phyloP scores from a whole-genome alignment of 1,139 yeast genomes.

The Protomyces inouyei region DNA sequence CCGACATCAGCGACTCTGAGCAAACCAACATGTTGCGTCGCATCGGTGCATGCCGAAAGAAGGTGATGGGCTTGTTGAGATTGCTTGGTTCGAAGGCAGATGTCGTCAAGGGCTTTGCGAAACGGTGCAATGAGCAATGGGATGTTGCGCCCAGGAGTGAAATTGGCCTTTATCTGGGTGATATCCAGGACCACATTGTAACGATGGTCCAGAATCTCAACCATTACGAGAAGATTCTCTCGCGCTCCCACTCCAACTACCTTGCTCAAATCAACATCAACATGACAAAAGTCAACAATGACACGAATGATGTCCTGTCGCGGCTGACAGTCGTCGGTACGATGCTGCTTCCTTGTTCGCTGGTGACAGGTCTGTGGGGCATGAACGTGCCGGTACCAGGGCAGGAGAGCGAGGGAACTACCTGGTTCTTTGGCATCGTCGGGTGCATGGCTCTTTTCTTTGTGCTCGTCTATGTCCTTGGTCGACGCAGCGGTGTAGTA shows the following conservation, averaged over 20 bases:
- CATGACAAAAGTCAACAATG: conserved; percentile 95
- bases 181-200: conserved; percentile 68
- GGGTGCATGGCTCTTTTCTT: conserved; percentile 25
- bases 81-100: conserved; percentile 89
- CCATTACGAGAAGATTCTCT: conserved; percentile 87
- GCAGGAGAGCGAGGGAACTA: conserved; percentile 61
- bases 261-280: conserved; percentile 95
- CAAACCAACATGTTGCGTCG: conserved; percentile 76
- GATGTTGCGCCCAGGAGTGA: conserved; percentile 69
- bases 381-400: conserved; percentile 98
- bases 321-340: conserved; percentile 92
- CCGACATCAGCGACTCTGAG: conserved; percentile 41
- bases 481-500: conserved; percentile 10
- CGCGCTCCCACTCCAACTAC: conserved; percentile 90
- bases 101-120: conserved; percentile 89
- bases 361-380: conserved; percentile 96
- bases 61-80: conserved; percentile 85
- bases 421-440: conserved; percentile 60
- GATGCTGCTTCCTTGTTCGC: conserved; percentile 86
- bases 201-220: conserved; percentile 61
- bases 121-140: conserved; percentile 80
- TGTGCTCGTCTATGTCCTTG: conserved; percentile 8
- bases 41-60: conserved; percentile 89
- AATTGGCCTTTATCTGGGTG: conserved; percentile 86
- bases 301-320: conserved; percentile 91